Evolutionary conservation across 2,329 filamentous ascomycete genomes (phyloP).

Genomic region (Aspergillus tamarii): DNA sequence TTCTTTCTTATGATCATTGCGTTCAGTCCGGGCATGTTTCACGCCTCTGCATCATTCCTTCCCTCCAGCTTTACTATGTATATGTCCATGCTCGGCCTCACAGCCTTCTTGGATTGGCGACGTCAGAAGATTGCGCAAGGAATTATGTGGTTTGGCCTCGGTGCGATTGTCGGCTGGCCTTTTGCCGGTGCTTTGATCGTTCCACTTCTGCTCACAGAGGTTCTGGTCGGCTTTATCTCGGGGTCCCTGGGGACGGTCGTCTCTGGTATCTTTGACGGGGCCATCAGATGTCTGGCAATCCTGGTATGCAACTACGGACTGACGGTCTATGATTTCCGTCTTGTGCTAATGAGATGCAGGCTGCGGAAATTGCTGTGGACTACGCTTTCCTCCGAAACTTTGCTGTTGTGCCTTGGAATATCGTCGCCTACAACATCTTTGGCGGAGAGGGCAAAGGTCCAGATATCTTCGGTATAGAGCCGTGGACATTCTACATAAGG

Average conservation of each 20-base stretch:
- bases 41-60: constrained; percentile 82
- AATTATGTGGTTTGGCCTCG: constrained; percentile 88
- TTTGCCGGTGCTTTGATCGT: constrained; percentile 82
- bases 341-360: constrained; percentile 51
- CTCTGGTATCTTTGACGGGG: constrained; percentile 68
- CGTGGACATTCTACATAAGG: constrained; percentile 94
- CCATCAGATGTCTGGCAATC: constrained; percentile 66
- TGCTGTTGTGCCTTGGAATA: constrained; percentile 83
- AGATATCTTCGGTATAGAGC: constrained; percentile 91
- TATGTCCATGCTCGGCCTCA: constrained; percentile 79
- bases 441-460: constrained; percentile 76
- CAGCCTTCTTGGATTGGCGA: constrained; percentile 88
- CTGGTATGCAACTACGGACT: constrained; percentile 58
- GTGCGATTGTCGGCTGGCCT: constrained; percentile 88
- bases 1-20: constrained; percentile 79
- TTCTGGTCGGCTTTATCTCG: constrained; percentile 56
- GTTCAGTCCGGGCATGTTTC: constrained; percentile 88
- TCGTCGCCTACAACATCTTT: constrained; percentile 94
- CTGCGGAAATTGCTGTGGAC: constrained; percentile 71
- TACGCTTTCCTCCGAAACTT: constrained; percentile 82
- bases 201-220: constrained; percentile 81
- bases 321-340: background rate
- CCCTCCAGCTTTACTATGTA: constrained; percentile 99
- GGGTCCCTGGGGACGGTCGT: constrained; percentile 64
- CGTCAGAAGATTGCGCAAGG: constrained; percentile 79